Base-by-base conservation (phyloP, 2,329 filamentous ascomycete species). In the Chaetomium globosum region DNA sequence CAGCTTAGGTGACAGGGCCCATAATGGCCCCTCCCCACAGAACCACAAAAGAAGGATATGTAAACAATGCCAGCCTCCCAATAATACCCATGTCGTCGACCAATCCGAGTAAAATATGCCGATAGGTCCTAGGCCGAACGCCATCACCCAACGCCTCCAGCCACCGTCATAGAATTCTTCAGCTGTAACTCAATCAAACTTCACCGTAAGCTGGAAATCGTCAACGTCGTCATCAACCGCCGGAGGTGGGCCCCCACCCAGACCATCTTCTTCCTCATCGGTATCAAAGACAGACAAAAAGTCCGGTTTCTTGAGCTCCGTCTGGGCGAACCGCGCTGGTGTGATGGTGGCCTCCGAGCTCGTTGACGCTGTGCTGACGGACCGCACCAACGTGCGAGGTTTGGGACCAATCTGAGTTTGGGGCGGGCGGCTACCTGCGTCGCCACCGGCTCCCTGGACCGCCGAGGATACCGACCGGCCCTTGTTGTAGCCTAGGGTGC, bases 401-500 rank as follows among this genome's bases (percentile, higher is more conserved):
- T 63, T 63, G 36, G 66, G 53, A 7, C 68, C 57, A 8, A 63
- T 61, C 65, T 65, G 63, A 12, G 63, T 61, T 65, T 66, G 65
- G 13, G 63, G 39, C 2, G 53, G 65, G 16, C 55, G 43, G 69
- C 65, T 55, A 66, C 62, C 56, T 67, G 70, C 28, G 67, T 71
- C 36, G 68, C 63, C 49, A 70, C 75, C 52, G 33, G 26, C 28
- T 28, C 70, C 72, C 16, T 78, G 78, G 33, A 84, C 73, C 51
- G 82, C 75, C 0, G 81, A 81, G 1, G 81, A 82, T 4, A 83
- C 80, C 4, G 80, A 80, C 39, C 91, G 86, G 39, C 93, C 93
- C 75, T 90, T 92, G 63, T 86, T 91, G 75, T 96, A 97, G 19
- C 93, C 93, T 51, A 97, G 83, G 0, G 93, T 97, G 63, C 87